These are phyloP conservation scores for Volvariella volvacea DNA, from an alignment of 1,284 basidiomycete genomes.

Conservation along the genomic window DNA sequence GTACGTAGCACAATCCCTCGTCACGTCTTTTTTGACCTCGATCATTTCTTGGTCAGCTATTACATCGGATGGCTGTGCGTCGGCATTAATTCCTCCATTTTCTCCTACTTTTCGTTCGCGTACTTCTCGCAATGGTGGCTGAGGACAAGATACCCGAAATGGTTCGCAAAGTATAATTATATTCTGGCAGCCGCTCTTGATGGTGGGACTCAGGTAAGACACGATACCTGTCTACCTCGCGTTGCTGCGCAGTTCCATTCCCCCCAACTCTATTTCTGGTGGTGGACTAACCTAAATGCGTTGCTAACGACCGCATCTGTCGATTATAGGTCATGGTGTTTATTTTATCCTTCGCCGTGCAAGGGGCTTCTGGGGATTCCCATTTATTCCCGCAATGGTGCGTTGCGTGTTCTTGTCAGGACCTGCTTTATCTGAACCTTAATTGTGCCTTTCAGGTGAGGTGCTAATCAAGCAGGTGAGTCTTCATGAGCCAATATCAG, in stretches of 20 bases:
- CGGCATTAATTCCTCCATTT: slow-evolving; percentile 39
- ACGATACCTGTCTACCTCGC: too few relatives aligned
- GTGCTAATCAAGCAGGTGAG: too few relatives aligned
- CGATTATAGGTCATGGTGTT: slow-evolving; percentile 64
- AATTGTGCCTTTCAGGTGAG: too few relatives aligned
- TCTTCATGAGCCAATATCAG: too few relatives aligned
- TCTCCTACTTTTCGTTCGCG: slow-evolving; percentile 39
- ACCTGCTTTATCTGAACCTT: too few relatives aligned
- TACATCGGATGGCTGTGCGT: slow-evolving; percentile 32
- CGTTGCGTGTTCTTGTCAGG: too few relatives aligned
- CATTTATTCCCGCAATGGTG: slow-evolving; percentile 50
- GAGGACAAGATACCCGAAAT: slow-evolving; percentile 47
- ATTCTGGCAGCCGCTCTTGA: slow-evolving; percentile 36
- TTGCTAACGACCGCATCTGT: too few relatives aligned
- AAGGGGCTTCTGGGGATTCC: slow-evolving; percentile 53
- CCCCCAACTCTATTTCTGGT: neutral
- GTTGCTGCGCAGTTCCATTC: too few relatives aligned
- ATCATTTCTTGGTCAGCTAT: slow-evolving; percentile 19
- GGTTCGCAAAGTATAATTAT: slow-evolving; percentile 47
- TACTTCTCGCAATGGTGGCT: slow-evolving; percentile 53
- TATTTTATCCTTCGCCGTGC: slow-evolving; percentile 65
- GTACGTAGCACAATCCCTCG: too few relatives aligned
- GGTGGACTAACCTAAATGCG: neutral
- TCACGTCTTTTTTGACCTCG: too few relatives aligned
- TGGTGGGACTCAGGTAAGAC: slow-evolving; percentile 23